Percentiles rank a stretch among this genome's conserved stretches.
phyloP scores from a whole-genome alignment of 73 alveolate genomes.

The Blepharisma japonicum region DNA sequence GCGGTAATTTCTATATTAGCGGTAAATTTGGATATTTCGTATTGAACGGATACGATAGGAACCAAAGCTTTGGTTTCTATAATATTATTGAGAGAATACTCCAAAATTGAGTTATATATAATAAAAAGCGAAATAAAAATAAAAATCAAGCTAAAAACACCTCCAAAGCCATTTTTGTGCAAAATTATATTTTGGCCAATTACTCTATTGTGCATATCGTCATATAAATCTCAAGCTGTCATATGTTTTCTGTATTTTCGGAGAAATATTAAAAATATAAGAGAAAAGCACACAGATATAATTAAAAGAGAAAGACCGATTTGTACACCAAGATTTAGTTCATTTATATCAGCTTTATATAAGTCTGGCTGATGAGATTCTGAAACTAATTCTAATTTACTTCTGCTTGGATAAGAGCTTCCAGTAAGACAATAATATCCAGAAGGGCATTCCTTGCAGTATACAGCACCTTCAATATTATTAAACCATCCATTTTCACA shows the following conservation, averaged over 20 bases:
- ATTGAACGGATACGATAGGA: neutral
- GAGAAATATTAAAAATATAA: neutral
- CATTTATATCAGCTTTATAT: neutral
- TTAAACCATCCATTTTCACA: slow-evolving; percentile 12
- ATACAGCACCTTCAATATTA: slow-evolving; percentile 9
- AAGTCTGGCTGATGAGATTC: slow-evolving; percentile 4
- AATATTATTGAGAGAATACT: slow-evolving; percentile 5
- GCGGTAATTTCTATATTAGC: neutral
- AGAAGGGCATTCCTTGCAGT: slow-evolving; percentile 7
- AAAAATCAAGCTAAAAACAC: neutral
- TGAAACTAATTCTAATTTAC: too few species aligned
- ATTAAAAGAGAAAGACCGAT: neutral
- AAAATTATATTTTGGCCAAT: neutral
- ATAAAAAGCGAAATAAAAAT: neutral
- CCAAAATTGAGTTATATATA: neutral
- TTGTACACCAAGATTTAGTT: neutral
- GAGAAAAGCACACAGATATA: neutral
- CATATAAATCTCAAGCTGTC: slow-evolving; percentile 24
- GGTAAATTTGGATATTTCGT: neutral
- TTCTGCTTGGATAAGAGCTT: neutral
- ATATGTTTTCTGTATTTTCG: neutral
- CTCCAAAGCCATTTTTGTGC: slow-evolving; percentile 29
- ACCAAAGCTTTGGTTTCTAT: slow-evolving; percentile 28
- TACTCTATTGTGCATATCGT: neutral
- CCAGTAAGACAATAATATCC: slow-evolving; percentile 9